These are phyloP conservation scores for Trichothecium sympodiale DNA, from an alignment of 2,329 filamentous ascomycete species.

Conservation along the genomic window DNA sequence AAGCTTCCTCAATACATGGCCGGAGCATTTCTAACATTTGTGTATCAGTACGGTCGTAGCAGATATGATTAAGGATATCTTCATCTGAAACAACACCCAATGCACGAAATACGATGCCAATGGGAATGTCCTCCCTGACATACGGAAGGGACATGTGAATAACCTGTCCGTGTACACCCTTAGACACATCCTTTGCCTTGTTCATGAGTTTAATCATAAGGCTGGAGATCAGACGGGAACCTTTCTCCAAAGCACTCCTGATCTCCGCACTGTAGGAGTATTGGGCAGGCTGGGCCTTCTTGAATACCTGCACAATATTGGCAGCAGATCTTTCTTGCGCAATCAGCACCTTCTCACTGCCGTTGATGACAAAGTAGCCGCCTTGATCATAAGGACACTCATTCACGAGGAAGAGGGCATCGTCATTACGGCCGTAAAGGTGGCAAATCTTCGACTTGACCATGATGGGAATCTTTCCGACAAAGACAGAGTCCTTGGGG, in stretches of 20 bases:
- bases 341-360: conserved; percentile 95
- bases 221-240: conserved; percentile 86
- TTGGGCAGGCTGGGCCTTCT: conserved; percentile 86
- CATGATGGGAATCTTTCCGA: conserved; percentile 96
- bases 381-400: conserved; percentile 98
- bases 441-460: conserved; percentile 95
- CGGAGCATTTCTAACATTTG: conserved; percentile 97
- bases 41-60: conserved; percentile 88
- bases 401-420: conserved; percentile 80
- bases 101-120: conserved; percentile 91
- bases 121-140: conserved; percentile 85
- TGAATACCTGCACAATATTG: conserved; percentile 98
- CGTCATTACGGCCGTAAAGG: conserved; percentile 70
- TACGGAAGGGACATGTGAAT: conserved; percentile 89
- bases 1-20: conserved; percentile 93
- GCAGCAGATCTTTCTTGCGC: conserved; percentile 95
- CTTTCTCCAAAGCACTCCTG: conserved; percentile 90
- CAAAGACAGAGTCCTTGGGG: conserved; percentile 67
- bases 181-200: conserved; percentile 64
- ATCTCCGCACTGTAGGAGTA: conserved; percentile 94
- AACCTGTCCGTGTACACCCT: conserved; percentile 69
- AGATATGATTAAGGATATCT: conserved; percentile 96
- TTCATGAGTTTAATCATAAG: conserved; percentile 83
- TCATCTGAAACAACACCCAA: conserved; percentile 94
- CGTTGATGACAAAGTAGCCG: conserved; percentile 98